Conservation (phyloP, 2,329 filamentous ascomycete species). For the Claviceps maximensis region DNA sequence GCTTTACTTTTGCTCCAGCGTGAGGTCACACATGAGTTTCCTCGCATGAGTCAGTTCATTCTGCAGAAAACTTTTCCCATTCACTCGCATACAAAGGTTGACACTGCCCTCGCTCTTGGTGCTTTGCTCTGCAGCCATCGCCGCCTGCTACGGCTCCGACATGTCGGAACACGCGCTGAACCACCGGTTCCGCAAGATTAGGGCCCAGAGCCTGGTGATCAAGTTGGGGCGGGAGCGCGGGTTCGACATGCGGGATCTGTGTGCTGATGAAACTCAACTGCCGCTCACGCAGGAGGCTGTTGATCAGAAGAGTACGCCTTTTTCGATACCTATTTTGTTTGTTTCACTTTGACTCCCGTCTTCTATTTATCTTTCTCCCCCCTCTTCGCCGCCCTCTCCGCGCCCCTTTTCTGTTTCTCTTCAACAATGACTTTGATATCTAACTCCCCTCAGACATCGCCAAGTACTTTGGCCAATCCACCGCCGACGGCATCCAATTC, state of each 20-base stretch:
- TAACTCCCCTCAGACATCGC: conserved; percentile 36
- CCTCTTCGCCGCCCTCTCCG: no score
- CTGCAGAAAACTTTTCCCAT: neutral
- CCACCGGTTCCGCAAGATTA: conserved; percentile 37
- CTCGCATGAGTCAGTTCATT: neutral
- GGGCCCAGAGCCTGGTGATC: conserved; percentile 27
- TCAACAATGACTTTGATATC: conserved; percentile 2
- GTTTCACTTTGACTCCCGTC: neutral
- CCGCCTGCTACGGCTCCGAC: conserved; percentile 34
- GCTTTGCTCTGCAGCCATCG: conserved; percentile 28
- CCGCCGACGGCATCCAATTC: conserved; percentile 43
- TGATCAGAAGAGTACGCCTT: conserved; percentile 27
- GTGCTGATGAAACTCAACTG: conserved; percentile 20
- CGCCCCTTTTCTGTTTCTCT: neutral
- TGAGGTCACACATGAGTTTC: neutral
- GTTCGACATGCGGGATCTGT: conserved; percentile 30
- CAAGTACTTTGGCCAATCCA: conserved; percentile 46
- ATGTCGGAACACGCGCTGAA: conserved; percentile 33
- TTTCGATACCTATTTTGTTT: neutral
- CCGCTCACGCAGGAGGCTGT: conserved; percentile 25
- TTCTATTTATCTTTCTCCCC: neutral
- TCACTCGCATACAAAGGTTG: conserved; percentile 15
- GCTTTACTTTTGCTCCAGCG: neutral
- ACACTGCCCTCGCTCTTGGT: conserved; percentile 6
- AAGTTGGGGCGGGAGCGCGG: conserved; percentile 20